phyloP scores from a whole-genome alignment of 164 flowering plant species.

The grape (Vitis vinifera) region DNA sequence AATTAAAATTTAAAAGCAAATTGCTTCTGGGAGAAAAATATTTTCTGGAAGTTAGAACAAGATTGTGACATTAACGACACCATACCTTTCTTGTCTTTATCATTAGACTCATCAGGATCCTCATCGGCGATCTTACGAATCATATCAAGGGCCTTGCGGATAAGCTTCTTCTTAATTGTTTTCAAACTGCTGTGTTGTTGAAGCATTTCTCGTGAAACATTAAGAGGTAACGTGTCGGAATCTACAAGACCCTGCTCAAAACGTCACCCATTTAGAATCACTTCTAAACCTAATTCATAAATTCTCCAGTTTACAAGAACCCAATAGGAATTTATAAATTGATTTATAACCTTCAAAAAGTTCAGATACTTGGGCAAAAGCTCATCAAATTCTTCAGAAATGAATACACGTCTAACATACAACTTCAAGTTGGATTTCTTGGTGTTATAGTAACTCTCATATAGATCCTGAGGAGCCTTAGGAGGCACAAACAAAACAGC shows the following conservation, averaged over 20 bases:
- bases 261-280: background rate
- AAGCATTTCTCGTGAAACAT: slow-evolving; percentile 98
- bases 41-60: background rate
- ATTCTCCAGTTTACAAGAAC: background rate
- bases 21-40: background rate
- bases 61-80: background rate
- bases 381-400: slow-evolving; percentile 97
- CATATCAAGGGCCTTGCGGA: slow-evolving; percentile 97
- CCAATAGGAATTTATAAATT: background rate
- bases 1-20: too few species aligned
- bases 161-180: slow-evolving; percentile 95
- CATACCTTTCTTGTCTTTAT: slow-evolving; percentile 75
- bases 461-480: slow-evolving; percentile 94
- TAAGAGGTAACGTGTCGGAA: slow-evolving; percentile 93
- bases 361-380: slow-evolving; percentile 90
- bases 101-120: slow-evolving; percentile 85
- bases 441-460: slow-evolving; percentile 87
- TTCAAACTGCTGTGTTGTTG: slow-evolving; percentile 94
- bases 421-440: slow-evolving; percentile 89
- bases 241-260: slow-evolving; percentile 90
- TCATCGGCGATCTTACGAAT: slow-evolving; percentile 91
- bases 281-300: background rate
- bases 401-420: slow-evolving; percentile 91
- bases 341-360: slow-evolving; percentile 67
- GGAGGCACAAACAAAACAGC: slow-evolving; percentile 95